Evolutionary conservation across 2,329 filamentous ascomycete species (phyloP), one percentile per base, ranked within the genome.

Genomic region (Geosmithia flava): DNA sequence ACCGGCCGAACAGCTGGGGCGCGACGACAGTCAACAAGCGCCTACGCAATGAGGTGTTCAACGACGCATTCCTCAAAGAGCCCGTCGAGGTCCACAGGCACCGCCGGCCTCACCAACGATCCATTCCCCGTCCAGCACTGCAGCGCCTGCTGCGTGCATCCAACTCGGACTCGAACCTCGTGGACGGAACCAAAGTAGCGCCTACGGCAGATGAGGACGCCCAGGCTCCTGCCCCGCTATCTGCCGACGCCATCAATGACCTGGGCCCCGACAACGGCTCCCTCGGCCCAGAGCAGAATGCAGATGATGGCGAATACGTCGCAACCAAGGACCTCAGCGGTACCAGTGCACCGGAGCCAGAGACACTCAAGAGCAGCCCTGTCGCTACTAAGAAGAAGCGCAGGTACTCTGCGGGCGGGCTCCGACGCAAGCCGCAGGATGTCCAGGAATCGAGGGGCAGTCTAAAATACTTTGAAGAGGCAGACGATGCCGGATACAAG

Each of bases 11-110:
- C 54, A 82, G 80, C 57, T 96, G 91, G 90, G 90, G 91, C 7
- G 88, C 89, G 16, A 96, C 90, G 0, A 90, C 85, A 20, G 86
- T 96, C 50, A 97, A 97, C 61, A 85, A 86, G 56, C 81, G 83
- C 50, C 67, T 97, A 40, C 83, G 90, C 51, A 91, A 95, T 60
- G 87, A 95, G 62, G 89, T 96, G 1, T 84, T 96, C 59, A 87
- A 89, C 40, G 90, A 96, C 60, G 91, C 91, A 0, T 96, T 96
- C 58, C 71, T 88, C 42, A 87, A 89, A 50, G 85, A 89, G 47
- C 81, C 85, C 0, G 85, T 95, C 51, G 83, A 87, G n/a, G 69
- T 83, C 56, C 87, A 90, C 56, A 83, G 85, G 52, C 83, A 89
- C 51, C 81, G 84, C 30, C 77, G 79, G 52, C 84, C 85, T 51